These are phyloP conservation scores for Helichrysum umbraculigerum DNA, from an alignment of 129 eudicot genomes.

Conservation along the genomic window DNA sequence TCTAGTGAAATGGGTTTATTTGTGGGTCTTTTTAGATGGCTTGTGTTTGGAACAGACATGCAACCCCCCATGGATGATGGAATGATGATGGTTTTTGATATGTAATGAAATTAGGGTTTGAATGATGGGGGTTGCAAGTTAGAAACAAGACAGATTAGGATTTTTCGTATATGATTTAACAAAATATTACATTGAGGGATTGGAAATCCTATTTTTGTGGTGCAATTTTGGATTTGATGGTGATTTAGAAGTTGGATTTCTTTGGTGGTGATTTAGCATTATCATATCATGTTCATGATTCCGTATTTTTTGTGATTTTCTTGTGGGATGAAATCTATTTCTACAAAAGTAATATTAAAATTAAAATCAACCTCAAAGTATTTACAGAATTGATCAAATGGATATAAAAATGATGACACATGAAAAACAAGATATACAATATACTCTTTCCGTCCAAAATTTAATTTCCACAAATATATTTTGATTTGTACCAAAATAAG, in stretches of 20 bases:
- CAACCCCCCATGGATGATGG: conserved; percentile 60
- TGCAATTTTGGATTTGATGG: conserved; percentile 20
- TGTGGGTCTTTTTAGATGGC: conserved; percentile 29
- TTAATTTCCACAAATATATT: no score
- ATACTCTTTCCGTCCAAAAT: no score
- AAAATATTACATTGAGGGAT: conserved; percentile 16
- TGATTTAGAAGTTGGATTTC: conserved; percentile 16
- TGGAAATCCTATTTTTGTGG: conserved; percentile 26
- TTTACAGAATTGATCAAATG: background rate
- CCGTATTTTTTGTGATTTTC: conserved; percentile 13
- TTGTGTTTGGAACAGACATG: conserved; percentile 53
- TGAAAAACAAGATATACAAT: no score
- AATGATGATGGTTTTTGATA: background rate
- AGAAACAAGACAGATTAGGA: conserved; percentile 24
- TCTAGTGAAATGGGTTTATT: conserved; percentile 18
- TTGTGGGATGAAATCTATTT: background rate
- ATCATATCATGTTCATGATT: background rate
- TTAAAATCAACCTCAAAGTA: background rate
- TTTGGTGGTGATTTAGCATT: conserved; percentile 22
- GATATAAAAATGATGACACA: no score
- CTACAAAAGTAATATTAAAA: no score
- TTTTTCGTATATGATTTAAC: conserved; percentile 1
- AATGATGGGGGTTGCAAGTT: conserved; percentile 37
- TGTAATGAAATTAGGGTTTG: conserved; percentile 31
- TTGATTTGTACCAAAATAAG: no score